Evolutionary conservation across 306 rosid species (phyloP).

Genomic region (Rosa multiflora): DNA sequence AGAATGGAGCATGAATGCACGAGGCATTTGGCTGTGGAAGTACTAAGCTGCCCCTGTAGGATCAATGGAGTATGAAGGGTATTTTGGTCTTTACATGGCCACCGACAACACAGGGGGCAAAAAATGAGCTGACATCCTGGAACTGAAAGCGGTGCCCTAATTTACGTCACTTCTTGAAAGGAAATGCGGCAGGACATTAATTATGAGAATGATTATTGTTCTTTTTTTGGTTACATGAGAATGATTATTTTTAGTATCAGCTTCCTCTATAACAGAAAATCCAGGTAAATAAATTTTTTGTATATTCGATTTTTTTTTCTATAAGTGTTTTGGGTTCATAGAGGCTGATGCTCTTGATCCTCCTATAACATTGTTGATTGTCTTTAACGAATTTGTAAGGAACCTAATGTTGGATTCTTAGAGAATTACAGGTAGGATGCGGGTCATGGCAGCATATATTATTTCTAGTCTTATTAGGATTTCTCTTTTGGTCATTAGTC

Average conservation of each 20-base stretch:
- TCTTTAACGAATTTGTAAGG: too few species aligned
- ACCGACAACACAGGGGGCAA: slow-evolving; percentile 13
- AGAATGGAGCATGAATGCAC: neutral
- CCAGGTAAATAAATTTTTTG: too few species aligned
- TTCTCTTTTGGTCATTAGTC: too few species aligned
- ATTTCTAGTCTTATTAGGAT: too few species aligned
- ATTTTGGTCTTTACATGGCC: neutral
- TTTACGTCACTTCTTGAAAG: neutral
- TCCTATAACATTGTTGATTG: too few species aligned
- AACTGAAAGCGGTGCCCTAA: neutral
- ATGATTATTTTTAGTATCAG: neutral
- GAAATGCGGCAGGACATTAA: neutral
- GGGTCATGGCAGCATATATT: too few species aligned
- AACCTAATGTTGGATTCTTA: too few species aligned
- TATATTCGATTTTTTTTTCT: too few species aligned
- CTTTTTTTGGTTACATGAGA: neutral
- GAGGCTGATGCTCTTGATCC: too few species aligned
- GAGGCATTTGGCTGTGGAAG: neutral
- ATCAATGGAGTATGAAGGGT: neutral
- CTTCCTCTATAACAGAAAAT: too few species aligned
- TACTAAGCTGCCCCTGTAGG: neutral
- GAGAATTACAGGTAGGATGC: too few species aligned
- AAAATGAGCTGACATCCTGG: neutral
- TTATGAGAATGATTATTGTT: neutral
- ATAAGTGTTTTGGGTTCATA: too few species aligned